Percentiles rank a stretch among this genome's conserved stretches.
These are phyloP conservation scores for Serendipita sp. DNA, from an alignment of 768 basidiomycete species.

Conservation along the genomic window DNA sequence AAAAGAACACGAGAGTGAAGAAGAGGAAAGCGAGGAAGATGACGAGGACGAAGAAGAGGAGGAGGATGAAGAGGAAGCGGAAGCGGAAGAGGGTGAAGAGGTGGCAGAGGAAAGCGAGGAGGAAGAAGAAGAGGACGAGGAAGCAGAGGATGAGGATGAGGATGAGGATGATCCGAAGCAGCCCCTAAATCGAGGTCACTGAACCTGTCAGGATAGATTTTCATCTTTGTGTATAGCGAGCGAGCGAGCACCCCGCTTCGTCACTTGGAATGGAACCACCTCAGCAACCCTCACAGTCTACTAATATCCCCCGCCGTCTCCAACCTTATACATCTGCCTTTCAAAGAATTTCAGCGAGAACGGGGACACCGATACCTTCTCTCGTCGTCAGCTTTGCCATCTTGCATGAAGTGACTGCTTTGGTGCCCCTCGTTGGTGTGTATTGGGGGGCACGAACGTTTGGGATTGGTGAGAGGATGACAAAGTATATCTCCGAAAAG, in stretches of 20 bases:
- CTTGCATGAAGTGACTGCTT: slow-evolving; percentile 72
- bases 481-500: slow-evolving; percentile 23
- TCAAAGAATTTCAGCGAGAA: slow-evolving; percentile 42
- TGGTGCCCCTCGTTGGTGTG: slow-evolving; percentile 55
- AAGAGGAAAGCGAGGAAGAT: slow-evolving; percentile 24
- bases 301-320: background rate
- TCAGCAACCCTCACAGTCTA: background rate
- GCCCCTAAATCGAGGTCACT: too few species aligned
- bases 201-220: too few species aligned
- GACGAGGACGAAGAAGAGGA: slow-evolving; percentile 16
- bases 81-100: slow-evolving; percentile 12
- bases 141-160: slow-evolving; percentile 12
- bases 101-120: slow-evolving; percentile 18
- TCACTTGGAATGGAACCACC: slow-evolving; percentile 4
- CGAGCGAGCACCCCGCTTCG: background rate
- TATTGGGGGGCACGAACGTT: slow-evolving; percentile 54
- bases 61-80: slow-evolving; percentile 15
- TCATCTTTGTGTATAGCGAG: too few species aligned
- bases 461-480: slow-evolving; percentile 52
- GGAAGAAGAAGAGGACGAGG: slow-evolving; percentile 18
- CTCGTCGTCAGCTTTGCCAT: slow-evolving; percentile 63
- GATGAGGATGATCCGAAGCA: slow-evolving; percentile 17
- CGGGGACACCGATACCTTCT: slow-evolving; percentile 61
- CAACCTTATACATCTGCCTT: slow-evolving; percentile 38
- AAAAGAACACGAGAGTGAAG: slow-evolving; percentile 21